Evolutionary conservation across 208 protist genomes (phyloP).

Genomic region (Leishmania tarentolae): DNA sequence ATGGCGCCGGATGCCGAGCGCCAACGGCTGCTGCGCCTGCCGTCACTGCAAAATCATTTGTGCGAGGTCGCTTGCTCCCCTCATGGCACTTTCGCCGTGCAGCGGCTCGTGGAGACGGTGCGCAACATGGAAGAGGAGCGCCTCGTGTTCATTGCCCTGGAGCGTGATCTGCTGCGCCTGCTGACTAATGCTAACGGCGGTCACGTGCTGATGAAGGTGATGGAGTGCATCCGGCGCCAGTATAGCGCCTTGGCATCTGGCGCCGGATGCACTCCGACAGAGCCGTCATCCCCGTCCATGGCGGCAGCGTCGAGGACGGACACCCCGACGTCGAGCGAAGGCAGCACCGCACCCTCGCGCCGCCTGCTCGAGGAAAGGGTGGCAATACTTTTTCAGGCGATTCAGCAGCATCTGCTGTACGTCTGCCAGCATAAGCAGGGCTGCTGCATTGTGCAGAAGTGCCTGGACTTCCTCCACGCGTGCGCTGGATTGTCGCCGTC

Average conservation of each 20-base stretch:
- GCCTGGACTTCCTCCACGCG: slow-evolving; percentile 82
- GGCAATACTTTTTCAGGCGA: slow-evolving; percentile 45
- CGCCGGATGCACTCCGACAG: background rate
- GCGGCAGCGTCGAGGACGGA: background rate
- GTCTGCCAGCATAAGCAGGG: slow-evolving; percentile 63
- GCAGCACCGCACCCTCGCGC: slow-evolving; percentile 2
- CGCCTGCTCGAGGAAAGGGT: slow-evolving; percentile 28
- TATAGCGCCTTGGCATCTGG: slow-evolving; percentile 18
- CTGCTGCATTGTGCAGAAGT: slow-evolving; percentile 95
- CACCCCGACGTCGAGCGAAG: slow-evolving; percentile 1
- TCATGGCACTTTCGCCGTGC: slow-evolving; percentile 96
- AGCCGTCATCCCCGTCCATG: background rate
- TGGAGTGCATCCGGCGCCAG: slow-evolving; percentile 43
- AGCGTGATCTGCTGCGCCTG: slow-evolving; percentile 58
- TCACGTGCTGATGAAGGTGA: slow-evolving; percentile 93
- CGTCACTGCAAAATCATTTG: slow-evolving; percentile 53
- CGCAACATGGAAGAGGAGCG: slow-evolving; percentile 73
- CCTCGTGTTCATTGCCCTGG: slow-evolving; percentile 51
- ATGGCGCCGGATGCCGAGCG: slow-evolving; percentile 51
- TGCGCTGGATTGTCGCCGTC: slow-evolving; percentile 16
- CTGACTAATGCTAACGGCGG: slow-evolving; percentile 97
- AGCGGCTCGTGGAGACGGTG: slow-evolving; percentile 95
- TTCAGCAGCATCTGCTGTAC: slow-evolving; percentile 53
- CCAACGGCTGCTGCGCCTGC: slow-evolving; percentile 50
- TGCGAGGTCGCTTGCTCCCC: slow-evolving; percentile 56